Evolutionary conservation across 257 asterid species (phyloP).

Genomic region (Solanum chiquidenum): DNA sequence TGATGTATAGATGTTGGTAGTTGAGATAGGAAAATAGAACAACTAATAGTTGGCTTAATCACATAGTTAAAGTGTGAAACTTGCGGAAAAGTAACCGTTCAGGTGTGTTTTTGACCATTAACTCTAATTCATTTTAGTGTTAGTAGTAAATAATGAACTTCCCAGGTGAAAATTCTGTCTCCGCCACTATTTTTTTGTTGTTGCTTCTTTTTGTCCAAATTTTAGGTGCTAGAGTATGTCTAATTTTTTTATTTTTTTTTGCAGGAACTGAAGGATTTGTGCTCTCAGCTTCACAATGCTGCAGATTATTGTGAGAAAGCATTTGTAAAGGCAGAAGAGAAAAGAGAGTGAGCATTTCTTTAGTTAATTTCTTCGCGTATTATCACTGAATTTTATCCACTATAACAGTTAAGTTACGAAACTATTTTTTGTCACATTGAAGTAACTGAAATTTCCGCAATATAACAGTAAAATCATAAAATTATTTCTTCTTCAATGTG

Average conservation of each 20-base stretch:
- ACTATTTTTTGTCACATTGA: neutral
- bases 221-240: neutral
- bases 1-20: neutral
- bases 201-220: neutral
- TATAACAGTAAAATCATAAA: neutral
- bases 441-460: neutral
- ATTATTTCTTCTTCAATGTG: no score
- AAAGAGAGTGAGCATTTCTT: slow-evolving; percentile 17
- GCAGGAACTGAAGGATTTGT: slow-evolving; percentile 54
- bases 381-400: neutral
- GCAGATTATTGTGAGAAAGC: slow-evolving; percentile 54
- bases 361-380: neutral
- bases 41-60: neutral
- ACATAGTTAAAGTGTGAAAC: neutral
- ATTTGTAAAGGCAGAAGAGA: slow-evolving; percentile 33
- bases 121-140: neutral
- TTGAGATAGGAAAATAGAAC: neutral
- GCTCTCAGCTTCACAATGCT: slow-evolving; percentile 56
- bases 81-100: neutral
- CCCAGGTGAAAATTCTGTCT: neutral
- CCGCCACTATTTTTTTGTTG: neutral
- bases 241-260: neutral
- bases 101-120: neutral
- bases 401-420: neutral
- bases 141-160: neutral